Evolutionary conservation across 2,329 filamentous ascomycete species (phyloP).

Genomic region (Penicillium sp.): DNA sequence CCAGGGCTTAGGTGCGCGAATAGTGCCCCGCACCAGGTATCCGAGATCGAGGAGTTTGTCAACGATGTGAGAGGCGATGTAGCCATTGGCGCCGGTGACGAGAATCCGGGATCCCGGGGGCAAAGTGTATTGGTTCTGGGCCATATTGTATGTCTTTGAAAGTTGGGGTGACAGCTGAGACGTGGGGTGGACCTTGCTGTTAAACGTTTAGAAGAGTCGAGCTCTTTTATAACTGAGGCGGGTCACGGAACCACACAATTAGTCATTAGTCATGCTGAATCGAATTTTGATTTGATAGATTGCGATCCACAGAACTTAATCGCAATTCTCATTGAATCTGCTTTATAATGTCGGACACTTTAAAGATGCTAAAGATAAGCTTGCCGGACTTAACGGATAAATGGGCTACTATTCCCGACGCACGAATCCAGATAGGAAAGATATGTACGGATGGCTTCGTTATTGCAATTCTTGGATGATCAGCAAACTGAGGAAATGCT

Average conservation of each 20-base stretch:
- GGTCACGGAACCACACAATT: no score
- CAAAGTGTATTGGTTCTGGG: background rate
- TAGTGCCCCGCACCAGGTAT: conserved; percentile 46
- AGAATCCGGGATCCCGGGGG: conserved; percentile 34
- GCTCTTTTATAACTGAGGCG: background rate
- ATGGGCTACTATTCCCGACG: background rate
- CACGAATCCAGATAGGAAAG: no score
- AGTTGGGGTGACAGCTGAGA: background rate
- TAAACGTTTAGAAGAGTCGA: background rate
- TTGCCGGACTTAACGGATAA: background rate
- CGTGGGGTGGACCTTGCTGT: no score
- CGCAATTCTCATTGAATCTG: background rate
- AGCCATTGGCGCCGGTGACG: conserved; percentile 48
- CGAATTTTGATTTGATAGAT: no score
- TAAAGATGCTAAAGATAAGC: background rate
- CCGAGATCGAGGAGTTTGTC: conserved; percentile 41
- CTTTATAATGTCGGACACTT: background rate
- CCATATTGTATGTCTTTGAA: background rate
- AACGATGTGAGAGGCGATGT: conserved; percentile 43
- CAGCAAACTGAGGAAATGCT: no score
- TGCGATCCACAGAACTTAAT: background rate
- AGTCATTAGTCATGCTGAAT: no score
- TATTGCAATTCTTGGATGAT: no score
- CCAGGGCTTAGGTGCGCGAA: conserved; percentile 38
- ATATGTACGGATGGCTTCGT: no score